These are phyloP conservation scores for Gossypium davidsonii DNA, from an alignment of 441 rosid genomes.

Conservation along the genomic window DNA sequence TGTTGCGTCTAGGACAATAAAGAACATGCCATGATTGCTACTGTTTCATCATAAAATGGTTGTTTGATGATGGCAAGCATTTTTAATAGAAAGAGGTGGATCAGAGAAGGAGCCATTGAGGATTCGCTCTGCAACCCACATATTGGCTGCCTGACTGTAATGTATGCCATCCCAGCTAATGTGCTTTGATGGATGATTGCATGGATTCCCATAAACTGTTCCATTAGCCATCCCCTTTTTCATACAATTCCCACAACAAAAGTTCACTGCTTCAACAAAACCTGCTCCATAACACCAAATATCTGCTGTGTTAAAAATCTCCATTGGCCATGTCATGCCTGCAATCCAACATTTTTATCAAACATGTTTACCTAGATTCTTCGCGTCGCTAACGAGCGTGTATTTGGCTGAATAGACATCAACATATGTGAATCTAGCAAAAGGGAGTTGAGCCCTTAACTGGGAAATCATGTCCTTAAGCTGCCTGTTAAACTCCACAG, in stretches of 20 bases:
- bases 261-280: constrained; percentile 19
- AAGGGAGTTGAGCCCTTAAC: constrained; percentile 35
- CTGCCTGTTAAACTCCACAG: constrained; percentile 46
- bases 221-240: constrained; percentile 27
- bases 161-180: constrained; percentile 38
- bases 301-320: neutral
- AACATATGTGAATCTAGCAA: constrained; percentile 41
- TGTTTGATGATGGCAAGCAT: constrained; percentile 7
- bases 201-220: constrained; percentile 19
- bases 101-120: constrained; percentile 28
- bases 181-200: constrained; percentile 26
- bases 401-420: constrained; percentile 49
- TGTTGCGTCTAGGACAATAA: neutral
- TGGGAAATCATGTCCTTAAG: constrained; percentile 37
- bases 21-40: neutral
- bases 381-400: constrained; percentile 36
- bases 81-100: constrained; percentile 16
- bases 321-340: constrained; percentile 1
- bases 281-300: constrained; percentile 20
- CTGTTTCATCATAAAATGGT: neutral
- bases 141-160: constrained; percentile 32
- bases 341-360: neutral
- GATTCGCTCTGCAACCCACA: constrained; percentile 23
- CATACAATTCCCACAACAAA: constrained; percentile 35
- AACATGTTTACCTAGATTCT: constrained; percentile 28